Evolutionary conservation across 2,329 filamentous ascomycete species (phyloP).

Genomic region (Diaporthe vexans): DNA sequence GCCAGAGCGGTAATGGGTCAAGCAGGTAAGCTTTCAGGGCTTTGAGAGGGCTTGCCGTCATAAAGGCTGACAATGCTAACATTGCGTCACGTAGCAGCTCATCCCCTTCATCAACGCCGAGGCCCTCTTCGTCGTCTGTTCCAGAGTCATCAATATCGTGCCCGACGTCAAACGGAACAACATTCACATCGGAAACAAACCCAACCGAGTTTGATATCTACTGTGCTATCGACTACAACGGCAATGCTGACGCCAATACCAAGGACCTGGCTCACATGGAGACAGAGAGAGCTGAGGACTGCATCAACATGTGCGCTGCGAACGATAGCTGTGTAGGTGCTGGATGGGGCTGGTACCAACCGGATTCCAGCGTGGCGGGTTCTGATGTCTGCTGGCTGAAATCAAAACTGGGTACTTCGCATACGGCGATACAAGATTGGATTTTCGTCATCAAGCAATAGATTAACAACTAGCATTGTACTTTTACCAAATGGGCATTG

Average conservation of each 20-base stretch:
- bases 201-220: not conserved
- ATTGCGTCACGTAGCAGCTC: not conserved
- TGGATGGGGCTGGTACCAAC: constrained; percentile 30
- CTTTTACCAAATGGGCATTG: not conserved
- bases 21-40: constrained; percentile 1
- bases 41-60: no score
- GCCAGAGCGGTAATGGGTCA: not conserved
- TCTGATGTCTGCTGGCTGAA: constrained; percentile 28
- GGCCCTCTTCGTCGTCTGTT: not conserved
- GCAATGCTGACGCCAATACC: not conserved
- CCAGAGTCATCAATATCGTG: constrained; percentile 16
- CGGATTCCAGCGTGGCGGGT: constrained; percentile 12
- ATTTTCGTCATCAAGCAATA: constrained; percentile 26
- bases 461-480: not conserved
- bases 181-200: constrained; percentile 10
- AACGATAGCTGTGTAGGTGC: constrained; percentile 19
- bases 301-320: constrained; percentile 12
- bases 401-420: constrained; percentile 20
- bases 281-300: constrained; percentile 9
- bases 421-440: not conserved
- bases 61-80: not conserved
- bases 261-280: constrained; percentile 12
- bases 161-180: constrained; percentile 16
- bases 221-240: constrained; percentile 28
- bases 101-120: constrained; percentile 30